Conservation (phyloP, 495 filamentous ascomycete species). For the Apiosordaria backusii region DNA sequence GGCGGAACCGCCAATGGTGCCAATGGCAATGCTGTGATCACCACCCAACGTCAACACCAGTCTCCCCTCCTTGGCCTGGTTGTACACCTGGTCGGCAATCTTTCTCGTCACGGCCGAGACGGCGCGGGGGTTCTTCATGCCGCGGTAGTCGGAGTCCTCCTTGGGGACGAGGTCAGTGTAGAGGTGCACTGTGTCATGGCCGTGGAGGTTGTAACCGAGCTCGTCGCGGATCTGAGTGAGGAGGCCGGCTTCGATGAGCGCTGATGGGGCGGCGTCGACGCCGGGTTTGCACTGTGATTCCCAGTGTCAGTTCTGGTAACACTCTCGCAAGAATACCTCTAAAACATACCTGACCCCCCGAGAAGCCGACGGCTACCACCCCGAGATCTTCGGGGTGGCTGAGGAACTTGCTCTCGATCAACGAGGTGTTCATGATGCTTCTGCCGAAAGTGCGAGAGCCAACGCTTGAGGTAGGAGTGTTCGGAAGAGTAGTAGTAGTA, state of each 20-base stretch:
- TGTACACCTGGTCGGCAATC: conserved; percentile 81
- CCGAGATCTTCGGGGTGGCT: conserved; percentile 73
- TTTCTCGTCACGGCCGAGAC: conserved; percentile 83
- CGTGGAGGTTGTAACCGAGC: conserved; percentile 80
- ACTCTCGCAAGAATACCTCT: neutral
- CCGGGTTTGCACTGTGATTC: conserved; percentile 73
- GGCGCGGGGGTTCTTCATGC: conserved; percentile 89
- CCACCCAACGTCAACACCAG: conserved; percentile 91
- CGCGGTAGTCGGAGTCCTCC: conserved; percentile 71
- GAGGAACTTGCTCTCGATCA: conserved; percentile 79
- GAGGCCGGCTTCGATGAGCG: conserved; percentile 84
- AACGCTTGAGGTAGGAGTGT: conserved; percentile 12
- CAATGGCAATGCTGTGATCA: conserved; percentile 95
- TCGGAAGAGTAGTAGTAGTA: conserved; percentile 1
- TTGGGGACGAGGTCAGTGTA: conserved; percentile 74
- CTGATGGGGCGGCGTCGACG: conserved; percentile 88
- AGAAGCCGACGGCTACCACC: conserved; percentile 93
- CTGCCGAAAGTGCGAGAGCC: conserved; percentile 26
- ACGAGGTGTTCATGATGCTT: conserved; percentile 54
- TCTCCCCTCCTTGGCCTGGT: conserved; percentile 77
- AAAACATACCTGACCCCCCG: conserved; percentile 80
- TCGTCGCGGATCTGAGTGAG: conserved; percentile 79
- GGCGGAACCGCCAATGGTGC: conserved; percentile 78
- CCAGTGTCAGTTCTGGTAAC: conserved; percentile 13
- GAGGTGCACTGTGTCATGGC: conserved; percentile 78